Evolutionary conservation across 2,329 filamentous ascomycete species (phyloP).

Genomic region (Lasiodiplodia gonubiensis): DNA sequence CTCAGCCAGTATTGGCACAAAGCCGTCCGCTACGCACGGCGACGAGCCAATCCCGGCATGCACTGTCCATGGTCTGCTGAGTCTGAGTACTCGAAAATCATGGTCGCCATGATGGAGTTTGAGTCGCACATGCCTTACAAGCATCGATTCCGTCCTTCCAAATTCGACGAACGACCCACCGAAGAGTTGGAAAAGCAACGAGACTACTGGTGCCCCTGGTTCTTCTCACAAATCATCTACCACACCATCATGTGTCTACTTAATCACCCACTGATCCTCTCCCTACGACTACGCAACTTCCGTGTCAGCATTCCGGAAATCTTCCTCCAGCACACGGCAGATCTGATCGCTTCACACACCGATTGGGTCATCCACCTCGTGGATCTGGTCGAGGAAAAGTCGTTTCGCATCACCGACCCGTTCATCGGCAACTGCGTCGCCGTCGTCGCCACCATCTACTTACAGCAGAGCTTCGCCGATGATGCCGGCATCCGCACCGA

Average conservation of each 20-base stretch:
- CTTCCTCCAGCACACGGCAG: slow-evolving; percentile 61
- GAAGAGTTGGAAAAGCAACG: slow-evolving; percentile 53
- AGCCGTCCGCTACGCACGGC: slow-evolving; percentile 55
- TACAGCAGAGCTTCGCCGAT: slow-evolving; percentile 61
- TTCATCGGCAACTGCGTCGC: slow-evolving; percentile 58
- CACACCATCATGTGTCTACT: slow-evolving; percentile 60
- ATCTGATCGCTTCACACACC: slow-evolving; percentile 58
- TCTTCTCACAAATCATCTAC: slow-evolving; percentile 60
- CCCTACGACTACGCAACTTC: slow-evolving; percentile 59
- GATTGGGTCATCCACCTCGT: slow-evolving; percentile 62
- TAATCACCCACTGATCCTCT: slow-evolving; percentile 61
- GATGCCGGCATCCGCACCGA: slow-evolving; percentile 46
- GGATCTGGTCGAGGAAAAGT: slow-evolving; percentile 53
- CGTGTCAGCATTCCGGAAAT: slow-evolving; percentile 60
- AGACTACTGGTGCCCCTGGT: slow-evolving; percentile 61
- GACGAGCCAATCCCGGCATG: slow-evolving; percentile 51
- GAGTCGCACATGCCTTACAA: slow-evolving; percentile 58
- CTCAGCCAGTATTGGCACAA: slow-evolving; percentile 57
- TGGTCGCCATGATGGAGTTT: slow-evolving; percentile 57
- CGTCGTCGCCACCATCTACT: slow-evolving; percentile 60
- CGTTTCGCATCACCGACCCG: slow-evolving; percentile 55
- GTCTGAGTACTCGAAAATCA: slow-evolving; percentile 60
- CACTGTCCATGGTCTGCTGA: slow-evolving; percentile 57
- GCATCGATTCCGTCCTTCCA: slow-evolving; percentile 58
- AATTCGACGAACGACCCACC: slow-evolving; percentile 50